phyloP scores from a whole-genome alignment of 495 filamentous ascomycete species.

The Penicillium maclennaniae region DNA sequence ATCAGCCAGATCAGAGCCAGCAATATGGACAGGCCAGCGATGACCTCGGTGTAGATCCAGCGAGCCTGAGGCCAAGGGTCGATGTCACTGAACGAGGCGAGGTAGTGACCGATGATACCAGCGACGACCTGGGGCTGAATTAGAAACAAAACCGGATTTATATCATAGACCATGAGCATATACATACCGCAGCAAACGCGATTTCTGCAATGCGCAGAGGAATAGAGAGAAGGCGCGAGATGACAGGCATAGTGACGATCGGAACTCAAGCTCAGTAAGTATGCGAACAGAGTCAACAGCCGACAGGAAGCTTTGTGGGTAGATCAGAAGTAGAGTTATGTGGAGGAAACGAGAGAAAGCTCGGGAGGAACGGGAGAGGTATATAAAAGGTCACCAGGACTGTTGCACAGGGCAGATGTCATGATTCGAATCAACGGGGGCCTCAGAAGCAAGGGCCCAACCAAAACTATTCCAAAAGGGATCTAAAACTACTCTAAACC shows the following conservation, averaged over 20 bases:
- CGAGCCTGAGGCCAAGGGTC: conserved; percentile 42
- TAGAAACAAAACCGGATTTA: not conserved
- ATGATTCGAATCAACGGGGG: conserved; percentile 7
- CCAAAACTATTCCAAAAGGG: conserved; percentile 6
- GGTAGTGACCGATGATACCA: conserved; percentile 54
- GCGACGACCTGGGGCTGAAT: conserved; percentile 43
- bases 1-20: conserved; percentile 53
- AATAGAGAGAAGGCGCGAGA: conserved; percentile 49
- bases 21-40: conserved; percentile 53
- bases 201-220: conserved; percentile 45
- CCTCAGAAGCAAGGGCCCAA: conserved; percentile 22
- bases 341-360: not conserved
- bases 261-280: not conserved
- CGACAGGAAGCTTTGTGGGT: not conserved
- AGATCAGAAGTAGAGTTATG: not conserved
- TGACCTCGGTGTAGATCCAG: conserved; percentile 58
- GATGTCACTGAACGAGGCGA: conserved; percentile 31
- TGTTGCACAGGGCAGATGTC: conserved; percentile 12
- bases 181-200: conserved; percentile 38
- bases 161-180: not conserved
- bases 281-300: not conserved
- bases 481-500: not conserved
- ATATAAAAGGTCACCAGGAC: conserved; percentile 15
- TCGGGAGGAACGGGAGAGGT: conserved; percentile 9
- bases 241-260: conserved; percentile 40